These are phyloP conservation scores for Debaryomyces subglobosus DNA, from an alignment of 1,139 yeast genomes.

Conservation along the genomic window DNA sequence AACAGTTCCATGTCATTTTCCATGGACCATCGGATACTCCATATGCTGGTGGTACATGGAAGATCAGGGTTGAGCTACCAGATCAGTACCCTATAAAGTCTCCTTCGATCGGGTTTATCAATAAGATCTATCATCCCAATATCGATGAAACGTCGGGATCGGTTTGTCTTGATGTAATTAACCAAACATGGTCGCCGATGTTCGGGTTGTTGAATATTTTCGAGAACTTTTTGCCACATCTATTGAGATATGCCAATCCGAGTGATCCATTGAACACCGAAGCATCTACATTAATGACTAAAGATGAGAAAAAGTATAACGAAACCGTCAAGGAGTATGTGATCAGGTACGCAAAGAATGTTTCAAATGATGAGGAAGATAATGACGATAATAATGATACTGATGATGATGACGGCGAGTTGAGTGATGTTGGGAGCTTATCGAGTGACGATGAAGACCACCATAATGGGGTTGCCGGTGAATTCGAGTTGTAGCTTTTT, in stretches of 20 bases:
- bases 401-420: constrained; percentile 46
- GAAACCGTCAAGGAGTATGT: constrained; percentile 77
- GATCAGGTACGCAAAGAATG: constrained; percentile 62
- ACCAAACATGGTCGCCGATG: constrained; percentile 99
- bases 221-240: constrained; percentile 91
- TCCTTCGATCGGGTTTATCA: constrained; percentile 92
- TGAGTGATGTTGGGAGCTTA: constrained; percentile 53
- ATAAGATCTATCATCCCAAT: constrained; percentile 92
- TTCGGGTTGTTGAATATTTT: constrained; percentile 89
- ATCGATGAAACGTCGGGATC: constrained; percentile 89
- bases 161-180: constrained; percentile 94
- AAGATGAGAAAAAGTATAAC: constrained; percentile 69
- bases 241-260: constrained; percentile 90
- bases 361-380: constrained; percentile 39
- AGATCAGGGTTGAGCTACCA: constrained; percentile 89
- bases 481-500: constrained; percentile 19
- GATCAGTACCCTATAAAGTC: constrained; percentile 95
- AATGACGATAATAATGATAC: constrained; percentile 44
- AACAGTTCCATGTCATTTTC: constrained; percentile 85
- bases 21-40: constrained; percentile 89
- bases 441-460: constrained; percentile 51
- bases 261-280: constrained; percentile 92
- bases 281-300: constrained; percentile 80
- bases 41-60: constrained; percentile 90
- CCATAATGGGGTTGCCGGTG: constrained; percentile 19